A percentile compares a stretch with the other conserved stretches of the same genome.
Evolutionary conservation across 345 rosid species (phyloP).

Genomic region (Murraya koenigii): DNA sequence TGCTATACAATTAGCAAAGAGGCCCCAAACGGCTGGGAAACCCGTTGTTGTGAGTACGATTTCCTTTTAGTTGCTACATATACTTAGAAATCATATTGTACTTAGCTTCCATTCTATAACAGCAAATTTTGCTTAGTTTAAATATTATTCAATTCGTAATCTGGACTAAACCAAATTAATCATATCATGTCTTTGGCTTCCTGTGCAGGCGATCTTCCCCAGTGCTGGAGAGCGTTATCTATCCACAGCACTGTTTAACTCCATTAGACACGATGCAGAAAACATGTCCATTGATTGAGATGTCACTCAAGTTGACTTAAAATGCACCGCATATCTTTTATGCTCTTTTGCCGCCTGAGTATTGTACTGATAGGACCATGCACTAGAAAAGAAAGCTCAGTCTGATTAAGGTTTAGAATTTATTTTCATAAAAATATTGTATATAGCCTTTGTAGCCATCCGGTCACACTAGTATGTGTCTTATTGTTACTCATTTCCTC

Average conservation of each 20-base stretch:
- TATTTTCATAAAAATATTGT: no score
- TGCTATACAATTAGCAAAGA: conserved; percentile 47
- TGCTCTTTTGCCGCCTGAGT: neutral
- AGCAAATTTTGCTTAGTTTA: neutral
- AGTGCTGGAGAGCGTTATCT: conserved; percentile 74
- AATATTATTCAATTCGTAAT: neutral
- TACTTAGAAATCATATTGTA: neutral
- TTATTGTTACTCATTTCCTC: no score
- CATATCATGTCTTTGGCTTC: neutral
- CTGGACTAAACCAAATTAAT: neutral
- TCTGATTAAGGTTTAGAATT: neutral
- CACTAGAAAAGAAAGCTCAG: neutral
- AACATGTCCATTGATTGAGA: conserved; percentile 39
- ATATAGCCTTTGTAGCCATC: no score
- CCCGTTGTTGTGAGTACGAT: conserved; percentile 45
- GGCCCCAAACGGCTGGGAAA: conserved; percentile 51
- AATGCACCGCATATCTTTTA: neutral
- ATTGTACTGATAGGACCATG: neutral
- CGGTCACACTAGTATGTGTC: no score
- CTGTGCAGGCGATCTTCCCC: conserved; percentile 58
- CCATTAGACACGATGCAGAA: conserved; percentile 45
- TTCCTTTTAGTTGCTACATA: neutral
- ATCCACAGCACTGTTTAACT: conserved; percentile 50
- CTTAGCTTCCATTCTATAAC: no score
- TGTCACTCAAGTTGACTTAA: no score